phyloP scores from a whole-genome alignment of 371 early-diverging fungal genomes.

The Mucor lusitanicus region DNA sequence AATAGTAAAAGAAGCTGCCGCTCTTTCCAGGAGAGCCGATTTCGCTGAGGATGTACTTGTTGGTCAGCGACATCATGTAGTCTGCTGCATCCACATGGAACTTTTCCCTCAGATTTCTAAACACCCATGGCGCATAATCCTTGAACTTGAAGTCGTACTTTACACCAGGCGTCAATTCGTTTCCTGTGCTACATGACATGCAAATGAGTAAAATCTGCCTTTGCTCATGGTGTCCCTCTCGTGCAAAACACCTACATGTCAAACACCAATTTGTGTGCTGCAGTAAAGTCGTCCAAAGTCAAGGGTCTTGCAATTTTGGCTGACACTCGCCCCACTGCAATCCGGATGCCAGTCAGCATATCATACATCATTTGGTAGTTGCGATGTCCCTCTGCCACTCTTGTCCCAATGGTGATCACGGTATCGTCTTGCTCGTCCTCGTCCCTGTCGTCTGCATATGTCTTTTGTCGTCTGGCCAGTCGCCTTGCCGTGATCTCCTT shows the following conservation, averaged over 20 bases:
- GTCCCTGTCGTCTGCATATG: slow-evolving; percentile 18
- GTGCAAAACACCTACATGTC: slow-evolving; percentile 71
- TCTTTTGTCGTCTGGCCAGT: slow-evolving; percentile 23
- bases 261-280: slow-evolving; percentile 91
- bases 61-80: slow-evolving; percentile 92
- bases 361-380: slow-evolving; percentile 94
- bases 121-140: slow-evolving; percentile 98
- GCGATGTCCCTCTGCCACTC: slow-evolving; percentile 66
- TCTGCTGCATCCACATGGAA: slow-evolving; percentile 93
- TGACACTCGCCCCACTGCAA: slow-evolving; percentile 73
- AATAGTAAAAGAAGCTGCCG: slow-evolving; percentile 96
- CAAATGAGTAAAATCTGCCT: not conserved
- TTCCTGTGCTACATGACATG: slow-evolving; percentile 67
- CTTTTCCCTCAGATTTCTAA: slow-evolving; percentile 83
- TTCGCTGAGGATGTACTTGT: slow-evolving; percentile 95
- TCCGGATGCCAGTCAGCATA: slow-evolving; percentile 94
- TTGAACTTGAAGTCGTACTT: slow-evolving; percentile 98
- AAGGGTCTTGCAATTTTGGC: slow-evolving; percentile 80
- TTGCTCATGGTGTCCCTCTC: no score
- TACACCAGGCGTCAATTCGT: slow-evolving; percentile 91
- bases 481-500: slow-evolving; percentile 38
- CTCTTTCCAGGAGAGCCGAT: slow-evolving; percentile 95
- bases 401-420: slow-evolving; percentile 60
- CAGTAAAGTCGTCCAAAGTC: slow-evolving; percentile 76
- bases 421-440: slow-evolving; percentile 52